Evolutionary conservation across 805 yeast genomes (phyloP).

Genomic region (Ogataea paraovalis): DNA sequence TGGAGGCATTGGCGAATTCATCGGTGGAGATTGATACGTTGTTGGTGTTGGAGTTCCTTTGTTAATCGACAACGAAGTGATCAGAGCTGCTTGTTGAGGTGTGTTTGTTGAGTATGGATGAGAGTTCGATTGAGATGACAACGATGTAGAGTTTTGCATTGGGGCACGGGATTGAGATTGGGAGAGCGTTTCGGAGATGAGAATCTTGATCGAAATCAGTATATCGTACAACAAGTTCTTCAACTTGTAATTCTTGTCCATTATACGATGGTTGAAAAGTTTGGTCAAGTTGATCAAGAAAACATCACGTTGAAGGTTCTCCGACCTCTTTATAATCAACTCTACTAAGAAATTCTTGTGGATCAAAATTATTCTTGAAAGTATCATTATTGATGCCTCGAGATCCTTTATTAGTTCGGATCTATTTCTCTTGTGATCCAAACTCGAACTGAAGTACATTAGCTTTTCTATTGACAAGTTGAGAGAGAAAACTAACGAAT

Average conservation of each 20-base stretch:
- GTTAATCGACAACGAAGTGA: constrained; percentile 16
- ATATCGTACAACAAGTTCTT: constrained; percentile 58
- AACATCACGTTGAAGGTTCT: constrained; percentile 38
- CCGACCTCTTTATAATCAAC: constrained; percentile 39
- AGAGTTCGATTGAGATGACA: constrained; percentile 3
- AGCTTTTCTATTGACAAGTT: constrained; percentile 38
- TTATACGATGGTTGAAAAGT: constrained; percentile 40
- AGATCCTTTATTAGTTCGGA: constrained; percentile 16
- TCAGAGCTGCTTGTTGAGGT: constrained; percentile 16
- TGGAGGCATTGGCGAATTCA: constrained; percentile 24
- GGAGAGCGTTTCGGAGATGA: constrained; percentile 27
- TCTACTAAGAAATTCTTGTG: constrained; percentile 50
- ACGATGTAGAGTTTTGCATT: constrained; percentile 1
- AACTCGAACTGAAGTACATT: constrained; percentile 26
- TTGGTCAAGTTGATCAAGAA: constrained; percentile 46
- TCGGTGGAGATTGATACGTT: constrained; percentile 21
- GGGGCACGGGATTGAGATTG: constrained; percentile 6
- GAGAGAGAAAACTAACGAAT: constrained; percentile 38
- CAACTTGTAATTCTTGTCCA: constrained; percentile 44
- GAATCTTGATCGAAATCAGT: constrained; percentile 46
- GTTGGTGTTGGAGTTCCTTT: constrained; percentile 22
- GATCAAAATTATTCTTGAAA: constrained; percentile 53
- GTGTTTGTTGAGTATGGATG: constrained; percentile 2
- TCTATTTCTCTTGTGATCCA: constrained; percentile 21
- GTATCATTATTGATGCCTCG: constrained; percentile 39